Evolutionary conservation across 805 yeast species (phyloP), one percentile per base, ranked within the genome.

Genomic region (Metschnikowia dekortorum): DNA sequence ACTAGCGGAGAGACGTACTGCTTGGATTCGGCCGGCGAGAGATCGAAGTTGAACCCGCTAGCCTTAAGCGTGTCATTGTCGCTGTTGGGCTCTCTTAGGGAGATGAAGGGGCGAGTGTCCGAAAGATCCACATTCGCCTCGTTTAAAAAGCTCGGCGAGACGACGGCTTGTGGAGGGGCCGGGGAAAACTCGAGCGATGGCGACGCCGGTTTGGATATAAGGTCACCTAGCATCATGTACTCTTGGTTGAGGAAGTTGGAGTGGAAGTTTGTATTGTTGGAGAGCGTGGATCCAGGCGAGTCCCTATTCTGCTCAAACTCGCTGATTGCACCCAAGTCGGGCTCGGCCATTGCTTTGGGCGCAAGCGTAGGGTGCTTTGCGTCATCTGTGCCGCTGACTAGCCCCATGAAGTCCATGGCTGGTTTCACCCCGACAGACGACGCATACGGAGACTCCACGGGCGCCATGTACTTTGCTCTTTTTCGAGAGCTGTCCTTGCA

Each of bases 401-500:
- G 46, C 26, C 29, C 46, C 33, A 44, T 28, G 9, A 44, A 44
- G 31, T 35, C 40, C 8, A 36, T 28, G 29, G 26, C 29, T 4
- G 46, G 2, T 8, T 36, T 36, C 28, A 9, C 34, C 39, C 29
- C 16, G 13, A 28, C 39, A 4, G 22, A 28, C 28, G 26, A 28
- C 11, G 46, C 28, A 28, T 14, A 44, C 8, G 14, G 10, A 3
- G 39, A 10, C 22, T 39, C 54, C 31, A 49, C 42, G 14, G 39
- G 36, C 44, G 52, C 57, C 56, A 71, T 58, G 53, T 73, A 73
- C 51, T 72, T 71, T 8, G 79, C 80, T 43, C 75, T 58, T 60
- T 81, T 83, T 29, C 89, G 64, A 36, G 74, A 76, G 6, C 82
- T 79, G 61, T 85, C 87, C 35, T 67, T 69, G 63, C 94, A 86